Evolutionary conservation across 768 basidiomycete species (phyloP), one percentile per base, ranked within the genome.

Genomic region (Glaciozyma antarctica): DNA sequence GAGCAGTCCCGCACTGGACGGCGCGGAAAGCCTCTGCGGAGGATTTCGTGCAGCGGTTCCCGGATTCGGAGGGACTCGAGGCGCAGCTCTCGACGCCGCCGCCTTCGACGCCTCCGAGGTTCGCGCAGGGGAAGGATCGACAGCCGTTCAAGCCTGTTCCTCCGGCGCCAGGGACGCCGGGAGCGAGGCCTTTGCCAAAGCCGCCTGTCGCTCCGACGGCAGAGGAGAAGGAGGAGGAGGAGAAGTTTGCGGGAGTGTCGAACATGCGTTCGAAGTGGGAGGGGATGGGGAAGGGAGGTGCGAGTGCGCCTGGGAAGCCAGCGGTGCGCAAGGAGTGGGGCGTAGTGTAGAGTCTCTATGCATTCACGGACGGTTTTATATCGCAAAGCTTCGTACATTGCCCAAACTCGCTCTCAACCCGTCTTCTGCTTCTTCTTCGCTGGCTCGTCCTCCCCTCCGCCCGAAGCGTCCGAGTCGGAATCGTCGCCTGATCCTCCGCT

Each of bases 371-470:
- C 38, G 32, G 38, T 41, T 41, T 41, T 41, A 41, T 41, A 41
- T 41, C 38, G 38, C 38, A 41, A 10, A 6, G 38, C 38, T 41
- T 41, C 38, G 8, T 41, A 41, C 38, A 41, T 41, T 41, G 5
- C 38, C 38, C 13, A 10, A 15, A 6, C 47, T 22, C 47, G 17
- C 24, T 10, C 62, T 68, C 55, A 64, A 17, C 64, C 62, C 49
- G 90, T 88, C 38, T 88, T 89, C 66, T 85, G 87, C 51, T 87
- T 88, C 47, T 70, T 74, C 71, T 84, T 83, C 34, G 44, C 43
- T 12, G 60, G 64, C 26, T 62, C 65, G 38, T 66, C 60, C 12
- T 26, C 58, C 26, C n/a, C 69, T 21, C 59, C 71, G 56, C 67
- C 67, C 16, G 16, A n/a, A 17, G 61, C 69, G 8, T 62, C 68